Conservation (phyloP, 768 basidiomycete genomes). For the Mycena rebaudengoi region DNA sequence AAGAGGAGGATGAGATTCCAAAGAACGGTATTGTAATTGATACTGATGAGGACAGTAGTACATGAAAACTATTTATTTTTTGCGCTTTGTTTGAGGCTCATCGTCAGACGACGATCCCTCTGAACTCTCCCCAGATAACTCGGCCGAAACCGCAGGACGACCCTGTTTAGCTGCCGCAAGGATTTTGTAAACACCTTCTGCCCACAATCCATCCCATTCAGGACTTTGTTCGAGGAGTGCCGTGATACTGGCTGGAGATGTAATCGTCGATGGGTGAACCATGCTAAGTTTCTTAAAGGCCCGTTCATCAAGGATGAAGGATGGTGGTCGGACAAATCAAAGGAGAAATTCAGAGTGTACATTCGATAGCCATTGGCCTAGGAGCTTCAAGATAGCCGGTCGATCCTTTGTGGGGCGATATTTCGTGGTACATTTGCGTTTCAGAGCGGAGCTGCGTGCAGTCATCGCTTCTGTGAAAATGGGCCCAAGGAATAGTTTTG, state of each 20-base stretch:
- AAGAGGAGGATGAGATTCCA: slow-evolving; percentile 34
- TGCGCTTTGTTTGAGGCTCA: neutral
- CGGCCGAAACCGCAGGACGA: too few species aligned
- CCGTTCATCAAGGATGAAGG: slow-evolving; percentile 28
- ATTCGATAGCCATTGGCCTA: slow-evolving; percentile 30
- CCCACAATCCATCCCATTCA: too few species aligned
- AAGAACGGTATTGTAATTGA: neutral
- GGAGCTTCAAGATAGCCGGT: slow-evolving; percentile 6
- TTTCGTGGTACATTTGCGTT: neutral
- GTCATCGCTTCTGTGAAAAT: neutral
- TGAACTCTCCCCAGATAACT: too few species aligned
- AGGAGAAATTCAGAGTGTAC: slow-evolving; percentile 4
- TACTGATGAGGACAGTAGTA: too few species aligned
- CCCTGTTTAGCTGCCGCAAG: too few species aligned
- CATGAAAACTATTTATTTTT: neutral
- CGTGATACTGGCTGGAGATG: slow-evolving; percentile 7
- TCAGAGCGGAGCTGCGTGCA: neutral
- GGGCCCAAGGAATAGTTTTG: neutral
- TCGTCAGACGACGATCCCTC: too few species aligned
- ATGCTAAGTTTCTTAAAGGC: slow-evolving; percentile 15
- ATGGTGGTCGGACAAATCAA: slow-evolving; percentile 13
- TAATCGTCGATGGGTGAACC: slow-evolving; percentile 3
- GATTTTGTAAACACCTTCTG: too few species aligned
- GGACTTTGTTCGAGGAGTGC: slow-evolving; percentile 27
- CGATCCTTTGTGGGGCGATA: slow-evolving; percentile 27